phyloP scores from a whole-genome alignment of 306 rosid genomes.

The Styphnolobium japonicum region DNA sequence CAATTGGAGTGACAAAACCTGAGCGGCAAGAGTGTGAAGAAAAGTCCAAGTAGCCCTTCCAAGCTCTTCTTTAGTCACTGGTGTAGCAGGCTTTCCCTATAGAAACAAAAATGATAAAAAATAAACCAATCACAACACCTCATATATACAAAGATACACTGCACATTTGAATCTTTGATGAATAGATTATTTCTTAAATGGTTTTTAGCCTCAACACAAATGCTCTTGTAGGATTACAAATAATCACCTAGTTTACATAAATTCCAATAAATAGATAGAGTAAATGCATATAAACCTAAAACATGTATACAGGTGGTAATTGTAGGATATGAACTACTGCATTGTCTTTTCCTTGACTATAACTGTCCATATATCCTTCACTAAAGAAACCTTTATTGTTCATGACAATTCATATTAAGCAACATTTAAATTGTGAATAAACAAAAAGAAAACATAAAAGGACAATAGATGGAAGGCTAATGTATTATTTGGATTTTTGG shows the following conservation, averaged over 20 bases:
- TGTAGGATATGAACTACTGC: neutral
- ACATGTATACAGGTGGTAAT: neutral
- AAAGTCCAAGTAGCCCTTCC: constrained; percentile 96
- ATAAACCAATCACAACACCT: neutral
- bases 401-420: neutral
- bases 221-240: neutral
- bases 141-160: neutral
- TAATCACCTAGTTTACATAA: neutral
- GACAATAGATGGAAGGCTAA: neutral
- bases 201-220: neutral
- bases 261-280: neutral
- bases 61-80: constrained; percentile 72
- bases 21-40: constrained; percentile 96
- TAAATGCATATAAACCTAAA: neutral
- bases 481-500: too few species aligned
- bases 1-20: constrained; percentile 45
- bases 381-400: neutral
- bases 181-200: neutral
- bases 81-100: constrained; percentile 54
- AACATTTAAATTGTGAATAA: neutral
- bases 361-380: neutral
- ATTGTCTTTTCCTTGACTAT: neutral
- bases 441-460: neutral
- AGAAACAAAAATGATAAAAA: constrained; percentile 14
- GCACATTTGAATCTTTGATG: constrained; percentile 1